Conservation (phyloP, 352 stramenopile genomes). For the Phytophthora multivora region DNA sequence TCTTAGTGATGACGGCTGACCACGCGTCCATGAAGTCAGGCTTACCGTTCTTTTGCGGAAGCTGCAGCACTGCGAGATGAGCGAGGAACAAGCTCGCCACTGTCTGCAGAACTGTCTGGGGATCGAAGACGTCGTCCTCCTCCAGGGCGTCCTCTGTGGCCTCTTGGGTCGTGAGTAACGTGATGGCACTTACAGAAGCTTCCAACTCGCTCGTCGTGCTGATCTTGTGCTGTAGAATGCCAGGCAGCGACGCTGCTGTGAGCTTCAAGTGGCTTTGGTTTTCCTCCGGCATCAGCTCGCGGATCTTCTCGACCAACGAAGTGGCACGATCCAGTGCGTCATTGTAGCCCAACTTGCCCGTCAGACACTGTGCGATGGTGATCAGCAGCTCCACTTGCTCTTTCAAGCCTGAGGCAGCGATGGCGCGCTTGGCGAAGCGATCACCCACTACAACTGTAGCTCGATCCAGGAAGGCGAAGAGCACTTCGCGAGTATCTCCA, state of each 20-base stretch:
- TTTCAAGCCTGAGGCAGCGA: constrained; percentile 44
- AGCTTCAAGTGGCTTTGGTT: constrained; percentile 68
- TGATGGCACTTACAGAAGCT: constrained; percentile 56
- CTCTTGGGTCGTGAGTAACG: constrained; percentile 63
- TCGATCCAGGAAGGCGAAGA: constrained; percentile 65
- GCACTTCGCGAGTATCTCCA: constrained; percentile 49
- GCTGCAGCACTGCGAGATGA: constrained; percentile 55
- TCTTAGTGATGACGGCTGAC: constrained; percentile 65
- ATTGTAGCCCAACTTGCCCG: constrained; percentile 49
- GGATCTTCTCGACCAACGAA: constrained; percentile 50
- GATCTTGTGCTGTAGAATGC: constrained; percentile 33
- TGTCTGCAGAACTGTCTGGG: constrained; percentile 42
- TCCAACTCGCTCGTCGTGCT: constrained; percentile 23
- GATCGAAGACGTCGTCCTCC: constrained; percentile 40
- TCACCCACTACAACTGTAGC: constrained; percentile 60
- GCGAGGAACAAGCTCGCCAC: constrained; percentile 59
- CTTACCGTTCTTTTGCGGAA: constrained; percentile 55
- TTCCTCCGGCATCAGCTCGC: constrained; percentile 43
- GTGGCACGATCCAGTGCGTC: constrained; percentile 44
- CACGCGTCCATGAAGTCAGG: constrained; percentile 77
- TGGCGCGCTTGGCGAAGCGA: constrained; percentile 61
- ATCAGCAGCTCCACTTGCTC: constrained; percentile 73
- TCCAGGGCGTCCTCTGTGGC: constrained; percentile 50
- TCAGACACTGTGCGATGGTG: constrained; percentile 59
- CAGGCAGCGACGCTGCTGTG: constrained; percentile 36